Evolutionary conservation across 176 grass and related monocot genomes (phyloP).

Genomic region (Metroxylon sagu): DNA sequence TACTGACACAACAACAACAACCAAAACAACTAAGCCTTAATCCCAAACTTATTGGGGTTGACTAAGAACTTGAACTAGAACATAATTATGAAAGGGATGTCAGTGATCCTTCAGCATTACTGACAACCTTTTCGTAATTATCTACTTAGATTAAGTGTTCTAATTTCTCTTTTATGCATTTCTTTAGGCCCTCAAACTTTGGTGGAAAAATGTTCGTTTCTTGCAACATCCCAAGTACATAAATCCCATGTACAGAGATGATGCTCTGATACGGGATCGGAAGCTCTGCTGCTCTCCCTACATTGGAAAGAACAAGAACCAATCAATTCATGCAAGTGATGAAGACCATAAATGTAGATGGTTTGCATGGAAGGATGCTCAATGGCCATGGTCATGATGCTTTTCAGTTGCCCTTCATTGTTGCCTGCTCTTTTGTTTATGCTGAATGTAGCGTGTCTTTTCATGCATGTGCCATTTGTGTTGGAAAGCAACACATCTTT

Average conservation of each 20-base stretch:
- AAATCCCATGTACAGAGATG: conserved; percentile 40
- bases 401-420: neutral
- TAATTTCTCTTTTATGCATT: neutral
- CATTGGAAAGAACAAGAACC: conserved; percentile 16
- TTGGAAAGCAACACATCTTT: no score
- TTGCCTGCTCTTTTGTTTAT: no score
- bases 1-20: no score
- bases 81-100: no score
- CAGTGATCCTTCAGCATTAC: no score
- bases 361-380: conserved; percentile 76
- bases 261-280: conserved; percentile 47
- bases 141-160: neutral
- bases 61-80: no score
- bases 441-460: no score
- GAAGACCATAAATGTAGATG: conserved; percentile 22
- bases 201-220: conserved; percentile 78
- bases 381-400: conserved; percentile 74
- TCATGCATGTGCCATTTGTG: no score
- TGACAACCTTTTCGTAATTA: no score
- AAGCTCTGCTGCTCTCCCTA: conserved; percentile 27
- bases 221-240: conserved; percentile 75
- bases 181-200: conserved; percentile 68
- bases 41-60: no score
- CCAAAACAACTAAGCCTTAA: no score
- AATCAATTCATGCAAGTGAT: neutral